phyloP scores from a whole-genome alignment of 768 basidiomycete species.

The Xanthoconium purpureum region DNA sequence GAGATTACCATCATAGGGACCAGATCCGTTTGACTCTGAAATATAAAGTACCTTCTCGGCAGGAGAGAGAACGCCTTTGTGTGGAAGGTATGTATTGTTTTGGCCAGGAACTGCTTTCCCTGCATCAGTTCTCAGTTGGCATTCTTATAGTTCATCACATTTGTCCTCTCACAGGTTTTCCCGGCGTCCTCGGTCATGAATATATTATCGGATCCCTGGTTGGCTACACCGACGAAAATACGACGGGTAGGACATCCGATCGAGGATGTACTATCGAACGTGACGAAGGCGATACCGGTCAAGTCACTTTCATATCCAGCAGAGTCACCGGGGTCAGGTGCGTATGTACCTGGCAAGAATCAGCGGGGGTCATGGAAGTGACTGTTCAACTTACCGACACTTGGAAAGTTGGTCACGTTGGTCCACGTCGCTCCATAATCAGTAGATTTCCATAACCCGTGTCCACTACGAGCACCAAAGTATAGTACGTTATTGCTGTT shows the following conservation, averaged over 20 bases:
- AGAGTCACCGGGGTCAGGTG: conserved; percentile 5
- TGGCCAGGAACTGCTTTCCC: conserved; percentile 59
- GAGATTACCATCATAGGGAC: conserved; percentile 58
- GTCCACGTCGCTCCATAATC: conserved; percentile 58
- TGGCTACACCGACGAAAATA: conserved; percentile 69
- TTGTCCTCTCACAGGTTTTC: conserved; percentile 1
- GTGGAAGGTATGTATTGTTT: conserved; percentile 55
- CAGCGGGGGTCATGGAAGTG: background rate
- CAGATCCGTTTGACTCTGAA: conserved; percentile 60
- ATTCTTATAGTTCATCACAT: background rate
- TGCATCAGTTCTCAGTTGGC: conserved; percentile 16
- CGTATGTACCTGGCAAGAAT: conserved; percentile 8
- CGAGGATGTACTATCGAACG: conserved; percentile 31
- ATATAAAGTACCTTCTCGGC: conserved; percentile 56
- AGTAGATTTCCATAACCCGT: conserved; percentile 66
- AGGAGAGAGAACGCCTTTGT: conserved; percentile 64
- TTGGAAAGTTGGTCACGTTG: conserved; percentile 57
- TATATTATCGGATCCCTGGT: conserved; percentile 49
- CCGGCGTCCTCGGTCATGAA: conserved; percentile 58
- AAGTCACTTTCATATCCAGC: conserved; percentile 9
- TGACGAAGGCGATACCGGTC: conserved; percentile 10
- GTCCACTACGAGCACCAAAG: conserved; percentile 62
- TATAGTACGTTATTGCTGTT: conserved; percentile 58
- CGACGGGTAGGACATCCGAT: conserved; percentile 53
- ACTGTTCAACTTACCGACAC: conserved; percentile 42